A percentile compares a stretch with the other conserved stretches of the same genome.
Evolutionary conservation across 208 protist genomes (phyloP).

Genomic region (Herpetomonas samuelpessoai): DNA sequence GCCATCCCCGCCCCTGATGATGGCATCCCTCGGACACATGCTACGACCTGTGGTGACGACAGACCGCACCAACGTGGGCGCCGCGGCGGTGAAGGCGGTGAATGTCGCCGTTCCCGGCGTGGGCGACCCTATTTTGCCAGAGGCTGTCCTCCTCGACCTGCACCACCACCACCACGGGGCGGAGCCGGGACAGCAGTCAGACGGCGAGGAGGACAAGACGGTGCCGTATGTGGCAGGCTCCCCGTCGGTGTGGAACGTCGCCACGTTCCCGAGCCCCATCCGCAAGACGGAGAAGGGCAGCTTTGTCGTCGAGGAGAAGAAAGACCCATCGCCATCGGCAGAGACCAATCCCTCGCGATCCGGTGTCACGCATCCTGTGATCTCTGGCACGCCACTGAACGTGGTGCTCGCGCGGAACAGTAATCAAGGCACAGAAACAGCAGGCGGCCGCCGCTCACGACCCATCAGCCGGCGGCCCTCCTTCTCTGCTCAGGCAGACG

Average conservation of each 20-base stretch:
- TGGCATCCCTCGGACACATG: constrained; percentile 11
- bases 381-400: neutral
- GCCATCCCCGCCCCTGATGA: neutral
- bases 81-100: constrained; percentile 6
- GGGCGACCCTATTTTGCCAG: constrained; percentile 7
- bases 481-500: neutral
- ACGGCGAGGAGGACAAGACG: neutral
- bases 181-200: neutral
- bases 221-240: constrained; percentile 9
- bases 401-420: neutral
- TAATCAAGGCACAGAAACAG: neutral
- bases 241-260: constrained; percentile 11
- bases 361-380: neutral
- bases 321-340: neutral
- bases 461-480: neutral
- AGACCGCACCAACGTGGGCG: constrained; percentile 7
- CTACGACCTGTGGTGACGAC: constrained; percentile 12
- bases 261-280: constrained; percentile 6
- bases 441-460: neutral
- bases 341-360: neutral
- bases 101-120: constrained; percentile 11
- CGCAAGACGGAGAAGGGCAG: neutral
- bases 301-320: neutral
- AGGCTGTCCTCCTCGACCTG: constrained; percentile 19
- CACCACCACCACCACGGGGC: neutral